Percentiles rank a stretch among this genome's conserved stretches.
Conservation (phyloP, 2,329 filamentous ascomycete genomes). For the Sarocladiaceae sp. region DNA sequence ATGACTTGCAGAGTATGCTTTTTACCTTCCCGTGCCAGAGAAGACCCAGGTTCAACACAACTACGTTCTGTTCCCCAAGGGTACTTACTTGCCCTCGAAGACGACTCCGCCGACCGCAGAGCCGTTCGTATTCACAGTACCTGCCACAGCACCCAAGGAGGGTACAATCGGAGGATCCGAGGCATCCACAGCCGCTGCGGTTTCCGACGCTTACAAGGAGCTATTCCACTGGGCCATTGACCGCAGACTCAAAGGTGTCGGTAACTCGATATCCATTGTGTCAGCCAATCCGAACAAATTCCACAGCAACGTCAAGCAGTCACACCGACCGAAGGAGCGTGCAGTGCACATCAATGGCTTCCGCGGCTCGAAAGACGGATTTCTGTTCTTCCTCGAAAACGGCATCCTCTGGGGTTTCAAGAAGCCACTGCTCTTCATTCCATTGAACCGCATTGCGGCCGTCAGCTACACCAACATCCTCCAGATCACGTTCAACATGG, state of each 20-base stretch:
- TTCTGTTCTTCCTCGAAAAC: conserved; percentile 61
- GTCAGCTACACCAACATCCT: conserved; percentile 66
- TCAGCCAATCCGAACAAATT: conserved; percentile 53
- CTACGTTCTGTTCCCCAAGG: conserved; percentile 58
- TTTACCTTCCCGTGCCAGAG: conserved; percentile 61
- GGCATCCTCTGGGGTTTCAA: conserved; percentile 69
- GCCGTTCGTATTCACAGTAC: conserved; percentile 61
- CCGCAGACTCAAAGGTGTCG: conserved; percentile 44
- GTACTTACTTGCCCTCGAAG: conserved; percentile 48
- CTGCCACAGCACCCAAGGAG: conserved; percentile 56
- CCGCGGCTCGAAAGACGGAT: conserved; percentile 65
- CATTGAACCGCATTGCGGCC: conserved; percentile 54
- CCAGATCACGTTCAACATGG: conserved; percentile 65
- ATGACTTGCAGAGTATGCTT: conserved; percentile 56
- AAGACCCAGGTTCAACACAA: conserved; percentile 63
- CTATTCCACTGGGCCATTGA: conserved; percentile 59
- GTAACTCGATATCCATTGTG: conserved; percentile 44
- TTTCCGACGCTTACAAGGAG: conserved; percentile 55
- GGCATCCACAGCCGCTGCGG: conserved; percentile 42
- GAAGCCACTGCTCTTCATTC: conserved; percentile 63
- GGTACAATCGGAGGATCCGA: conserved; percentile 50
- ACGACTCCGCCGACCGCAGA: conserved; percentile 41
- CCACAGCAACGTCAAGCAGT: conserved; percentile 50
- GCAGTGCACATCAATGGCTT: conserved; percentile 64
- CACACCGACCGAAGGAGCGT: conserved; percentile 56